These are phyloP conservation scores for Fusarium humuli DNA, from an alignment of 2,329 filamentous ascomycete genomes.

Conservation along the genomic window DNA sequence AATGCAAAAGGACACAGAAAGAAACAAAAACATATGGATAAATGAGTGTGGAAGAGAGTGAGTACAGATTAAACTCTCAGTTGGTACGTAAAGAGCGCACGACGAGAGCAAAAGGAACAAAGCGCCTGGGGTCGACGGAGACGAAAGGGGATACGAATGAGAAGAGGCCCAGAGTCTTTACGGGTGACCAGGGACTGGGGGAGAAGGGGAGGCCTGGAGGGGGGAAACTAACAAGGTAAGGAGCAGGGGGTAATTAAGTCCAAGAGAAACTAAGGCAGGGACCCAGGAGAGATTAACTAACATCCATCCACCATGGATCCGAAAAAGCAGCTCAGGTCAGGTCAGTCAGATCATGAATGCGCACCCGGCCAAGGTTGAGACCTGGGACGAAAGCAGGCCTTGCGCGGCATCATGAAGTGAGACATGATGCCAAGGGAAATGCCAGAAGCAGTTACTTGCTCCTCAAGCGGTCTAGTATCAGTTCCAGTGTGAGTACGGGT, in stretches of 20 bases:
- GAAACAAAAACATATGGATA: conserved; percentile 45
- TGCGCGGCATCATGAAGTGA: conserved; percentile 14
- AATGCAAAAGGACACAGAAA: conserved; percentile 35
- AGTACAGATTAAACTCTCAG: conserved; percentile 59
- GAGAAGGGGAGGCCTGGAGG: conserved; percentile 23
- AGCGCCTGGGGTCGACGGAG: conserved; percentile 42
- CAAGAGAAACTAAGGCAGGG: conserved; percentile 12
- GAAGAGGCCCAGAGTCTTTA: conserved; percentile 41
- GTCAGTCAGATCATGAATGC: conserved; percentile 9
- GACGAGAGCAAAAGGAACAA: conserved; percentile 45
- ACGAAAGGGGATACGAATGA: conserved; percentile 46
- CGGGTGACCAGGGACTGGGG: conserved; percentile 32
- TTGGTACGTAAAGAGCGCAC: conserved; percentile 59
- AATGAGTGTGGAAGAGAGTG: conserved; percentile 69
- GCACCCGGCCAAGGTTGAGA: conserved; percentile 22
- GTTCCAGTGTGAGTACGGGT: conserved; percentile 21
- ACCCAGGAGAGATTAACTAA: conserved; percentile 33
- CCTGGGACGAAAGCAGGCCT: conserved; percentile 31
- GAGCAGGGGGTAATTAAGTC: conserved; percentile 19
- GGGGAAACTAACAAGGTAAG: conserved; percentile 18
- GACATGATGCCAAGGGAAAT: conserved; percentile 22
- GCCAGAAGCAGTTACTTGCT: conserved; percentile 23
- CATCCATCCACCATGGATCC: conserved; percentile 5
- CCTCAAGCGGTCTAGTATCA: conserved; percentile 21
- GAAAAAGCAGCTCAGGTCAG: conserved; percentile 15